Evolutionary conservation across 2,329 filamentous ascomycete genomes (phyloP).

Genomic region (Colletotrichum zoysiae): DNA sequence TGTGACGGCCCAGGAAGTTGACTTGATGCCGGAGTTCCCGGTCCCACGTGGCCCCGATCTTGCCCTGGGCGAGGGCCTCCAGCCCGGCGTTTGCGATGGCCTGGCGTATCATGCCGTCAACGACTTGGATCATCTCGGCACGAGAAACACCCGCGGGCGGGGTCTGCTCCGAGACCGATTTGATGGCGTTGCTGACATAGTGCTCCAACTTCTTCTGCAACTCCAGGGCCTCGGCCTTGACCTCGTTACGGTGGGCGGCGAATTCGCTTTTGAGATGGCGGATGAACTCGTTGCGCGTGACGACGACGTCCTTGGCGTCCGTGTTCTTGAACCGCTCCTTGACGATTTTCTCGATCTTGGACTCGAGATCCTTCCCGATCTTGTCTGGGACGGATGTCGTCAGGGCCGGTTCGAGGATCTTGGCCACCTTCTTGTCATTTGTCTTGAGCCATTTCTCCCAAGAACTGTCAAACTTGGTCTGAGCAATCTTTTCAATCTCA

Average conservation of each 20-base stretch:
- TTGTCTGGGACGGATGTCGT: conserved; percentile 45
- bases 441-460: conserved; percentile 67
- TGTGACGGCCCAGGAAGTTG: conserved; percentile 79
- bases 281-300: conserved; percentile 65
- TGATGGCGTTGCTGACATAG: conserved; percentile 50
- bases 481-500: conserved; percentile 47
- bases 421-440: conserved; percentile 58
- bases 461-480: conserved; percentile 51
- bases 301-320: conserved; percentile 52
- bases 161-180: conserved; percentile 44
- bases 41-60: conserved; percentile 60
- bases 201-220: conserved; percentile 53
- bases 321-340: conserved; percentile 52
- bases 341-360: conserved; percentile 52
- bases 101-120: conserved; percentile 58
- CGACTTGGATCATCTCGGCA: conserved; percentile 56
- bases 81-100: conserved; percentile 61
- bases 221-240: conserved; percentile 56
- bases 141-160: conserved; percentile 52
- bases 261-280: conserved; percentile 56
- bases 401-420: conserved; percentile 43
- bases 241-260: conserved; percentile 53
- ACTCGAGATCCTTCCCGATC: conserved; percentile 49
- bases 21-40: conserved; percentile 65
- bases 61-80: conserved; percentile 59